These are phyloP conservation scores for Yamadazyma tumulicola DNA, from an alignment of 805 yeast genomes.

Conservation along the genomic window DNA sequence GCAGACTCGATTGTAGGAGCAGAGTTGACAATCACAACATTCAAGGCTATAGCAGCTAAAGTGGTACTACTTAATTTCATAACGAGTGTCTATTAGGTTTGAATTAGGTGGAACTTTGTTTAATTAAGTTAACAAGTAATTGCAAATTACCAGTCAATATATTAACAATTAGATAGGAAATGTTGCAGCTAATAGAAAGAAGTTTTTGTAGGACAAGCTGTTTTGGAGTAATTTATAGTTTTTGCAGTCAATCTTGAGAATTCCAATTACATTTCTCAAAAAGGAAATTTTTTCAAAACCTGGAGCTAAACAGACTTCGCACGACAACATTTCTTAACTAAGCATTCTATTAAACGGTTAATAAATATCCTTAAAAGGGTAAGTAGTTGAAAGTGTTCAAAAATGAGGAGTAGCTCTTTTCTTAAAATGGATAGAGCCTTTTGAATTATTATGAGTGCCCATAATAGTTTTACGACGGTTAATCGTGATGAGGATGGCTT, in stretches of 20 bases:
- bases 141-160: too few species aligned
- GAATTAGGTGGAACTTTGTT: too few species aligned
- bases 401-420: slow-evolving; percentile 2
- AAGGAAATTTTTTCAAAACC: not conserved
- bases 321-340: not conserved
- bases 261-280: slow-evolving; percentile 1
- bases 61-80: slow-evolving; percentile 15
- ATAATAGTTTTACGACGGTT: too few species aligned
- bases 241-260: not conserved
- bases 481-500: not conserved
- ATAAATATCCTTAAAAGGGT: slow-evolving; percentile 2
- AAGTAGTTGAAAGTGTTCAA: not conserved
- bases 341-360: slow-evolving; percentile 1
- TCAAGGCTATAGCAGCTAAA: slow-evolving; percentile 10
- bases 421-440: too few species aligned
- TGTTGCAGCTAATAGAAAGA: too few species aligned
- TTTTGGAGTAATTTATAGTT: too few species aligned
- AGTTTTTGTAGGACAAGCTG: too few species aligned
- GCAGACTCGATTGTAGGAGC: slow-evolving; percentile 13
- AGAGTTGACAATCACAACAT: slow-evolving; percentile 9
- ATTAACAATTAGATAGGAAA: too few species aligned
- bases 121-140: too few species aligned
- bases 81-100: slow-evolving; percentile 11
- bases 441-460: too few species aligned
- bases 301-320: not conserved